Conservation (phyloP, 495 filamentous ascomycete genomes). For the Annulohypoxylon moriforme region DNA sequence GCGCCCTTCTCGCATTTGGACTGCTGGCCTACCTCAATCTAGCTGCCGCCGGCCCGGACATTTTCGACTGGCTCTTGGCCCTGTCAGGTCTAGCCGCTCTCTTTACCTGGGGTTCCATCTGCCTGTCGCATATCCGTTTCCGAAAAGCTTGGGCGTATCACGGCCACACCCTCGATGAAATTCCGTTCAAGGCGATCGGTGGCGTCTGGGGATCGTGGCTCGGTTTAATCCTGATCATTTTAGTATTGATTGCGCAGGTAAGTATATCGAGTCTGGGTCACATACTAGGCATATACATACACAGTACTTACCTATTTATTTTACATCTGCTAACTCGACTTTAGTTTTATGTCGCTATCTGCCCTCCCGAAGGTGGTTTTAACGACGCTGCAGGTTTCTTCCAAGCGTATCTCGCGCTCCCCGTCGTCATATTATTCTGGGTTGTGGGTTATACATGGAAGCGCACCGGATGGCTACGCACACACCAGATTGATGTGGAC, state of each 20-base stretch:
- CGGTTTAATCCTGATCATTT: slow-evolving; percentile 67
- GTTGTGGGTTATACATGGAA: slow-evolving; percentile 69
- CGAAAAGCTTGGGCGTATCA: slow-evolving; percentile 71
- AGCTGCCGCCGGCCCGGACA: slow-evolving; percentile 54
- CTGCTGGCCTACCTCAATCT: slow-evolving; percentile 67
- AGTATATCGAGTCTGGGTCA: slow-evolving; percentile 19
- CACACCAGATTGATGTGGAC: slow-evolving; percentile 71
- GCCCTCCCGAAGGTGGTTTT: slow-evolving; percentile 55
- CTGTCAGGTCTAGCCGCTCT: slow-evolving; percentile 66
- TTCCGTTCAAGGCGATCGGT: slow-evolving; percentile 73
- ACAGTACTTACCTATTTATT: not conserved
- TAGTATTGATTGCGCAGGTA: slow-evolving; percentile 73
- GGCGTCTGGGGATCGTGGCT: slow-evolving; percentile 76
- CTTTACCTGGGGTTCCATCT: slow-evolving; percentile 68
- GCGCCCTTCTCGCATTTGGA: slow-evolving; percentile 60
- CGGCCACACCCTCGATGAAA: slow-evolving; percentile 72
- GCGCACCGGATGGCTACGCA: slow-evolving; percentile 65
- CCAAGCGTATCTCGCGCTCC: slow-evolving; percentile 68
- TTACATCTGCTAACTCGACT: slow-evolving; percentile 26
- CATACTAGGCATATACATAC: not conserved
- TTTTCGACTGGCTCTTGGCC: slow-evolving; percentile 72
- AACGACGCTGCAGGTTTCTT: slow-evolving; percentile 69
- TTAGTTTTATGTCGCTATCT: slow-evolving; percentile 65
- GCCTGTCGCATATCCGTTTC: slow-evolving; percentile 68
- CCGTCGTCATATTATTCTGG: slow-evolving; percentile 68